Base-by-base conservation (phyloP, 768 basidiomycete genomes). In the Naematelia encephala region DNA sequence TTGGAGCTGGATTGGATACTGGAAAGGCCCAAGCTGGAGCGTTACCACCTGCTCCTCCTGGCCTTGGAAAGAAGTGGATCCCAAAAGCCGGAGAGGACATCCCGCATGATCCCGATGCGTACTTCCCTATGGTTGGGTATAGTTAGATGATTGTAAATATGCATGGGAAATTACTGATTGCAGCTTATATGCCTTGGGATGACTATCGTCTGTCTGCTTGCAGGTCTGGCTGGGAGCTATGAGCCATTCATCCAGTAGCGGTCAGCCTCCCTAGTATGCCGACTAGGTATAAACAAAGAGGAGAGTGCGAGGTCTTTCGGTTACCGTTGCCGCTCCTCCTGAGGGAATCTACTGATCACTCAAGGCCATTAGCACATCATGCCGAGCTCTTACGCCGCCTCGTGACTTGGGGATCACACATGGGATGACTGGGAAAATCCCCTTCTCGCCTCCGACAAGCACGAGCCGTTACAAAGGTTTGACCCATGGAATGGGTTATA, bases 41-140 rank as follows among this genome's bases (percentile, higher is more conserved):
- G 67, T 81, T 91, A 21, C 91, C 91, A 12, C 91, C 91, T 23
- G 78, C 79, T 2, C 80, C 89, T n/a, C 86, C 90, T 19, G 82
- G 79, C 1, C 51, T 49, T 28, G 82, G 83, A 79, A 84, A 82
- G 75, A 84, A 83, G 59, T 96, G 92, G 92, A 78, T 80, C 34
- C 88, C 91, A 3, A 78, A 85, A 72, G 78, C 81, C 44, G 84
- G 87, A 1, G 84, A 84, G 2, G 84, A 88, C 68, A 85, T 89
- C n/a, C 91, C 91, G 19, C 90, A 92, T 71, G 86, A 86, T 59
- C 85, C 86, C 45, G 76, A 86, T 69, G 80, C 87, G 1, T 92
- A 92, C 78, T 94, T 90, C 68, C 78, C 78, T 11, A 79, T 79
- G 78, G 66, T 74, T 25, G 68, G 73, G 45, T 78, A 74, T 63